Evolutionary conservation across 2,329 filamentous ascomycete genomes (phyloP).

Genomic region (Xylaria sp.): DNA sequence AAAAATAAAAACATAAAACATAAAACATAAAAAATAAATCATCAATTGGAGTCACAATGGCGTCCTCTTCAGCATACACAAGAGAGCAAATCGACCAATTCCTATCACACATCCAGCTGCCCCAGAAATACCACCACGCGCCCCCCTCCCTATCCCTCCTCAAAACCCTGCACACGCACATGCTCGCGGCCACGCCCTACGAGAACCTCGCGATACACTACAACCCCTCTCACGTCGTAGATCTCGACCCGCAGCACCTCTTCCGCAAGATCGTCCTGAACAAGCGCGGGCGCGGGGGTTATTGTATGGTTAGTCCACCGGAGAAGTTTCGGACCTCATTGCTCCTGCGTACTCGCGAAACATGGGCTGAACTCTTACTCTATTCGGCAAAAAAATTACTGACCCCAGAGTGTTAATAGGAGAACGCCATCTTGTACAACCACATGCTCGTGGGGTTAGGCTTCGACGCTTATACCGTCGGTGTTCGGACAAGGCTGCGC

Average conservation of each 20-base stretch:
- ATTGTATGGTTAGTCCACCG: too few relatives aligned
- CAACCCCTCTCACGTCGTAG: constrained; percentile 44
- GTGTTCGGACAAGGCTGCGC: constrained; percentile 55
- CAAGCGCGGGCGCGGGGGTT: constrained; percentile 57
- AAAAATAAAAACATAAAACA: too few relatives aligned
- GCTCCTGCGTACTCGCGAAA: too few relatives aligned
- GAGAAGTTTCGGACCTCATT: too few relatives aligned
- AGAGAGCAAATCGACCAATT: constrained; percentile 31
- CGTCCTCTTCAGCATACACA: constrained; percentile 22
- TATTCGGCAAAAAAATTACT: too few relatives aligned
- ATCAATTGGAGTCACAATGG: constrained; percentile 15
- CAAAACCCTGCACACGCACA: constrained; percentile 27
- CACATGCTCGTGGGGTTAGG: constrained; percentile 58
- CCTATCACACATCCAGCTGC: constrained; percentile 28
- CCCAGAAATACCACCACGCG: constrained; percentile 24
- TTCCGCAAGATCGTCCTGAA: constrained; percentile 56
- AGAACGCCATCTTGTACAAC: constrained; percentile 60
- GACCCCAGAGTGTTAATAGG: too few relatives aligned
- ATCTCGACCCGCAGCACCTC: constrained; percentile 53
- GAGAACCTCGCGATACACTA: constrained; percentile 64
- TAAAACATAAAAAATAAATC: too few relatives aligned
- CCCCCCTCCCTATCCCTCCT: constrained; percentile 27
- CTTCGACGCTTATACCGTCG: constrained; percentile 60
- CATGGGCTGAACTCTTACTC: too few relatives aligned
- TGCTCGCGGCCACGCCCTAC: constrained; percentile 54